Base-by-base conservation (phyloP, 495 filamentous ascomycete genomes). In the Halenospora varia region DNA sequence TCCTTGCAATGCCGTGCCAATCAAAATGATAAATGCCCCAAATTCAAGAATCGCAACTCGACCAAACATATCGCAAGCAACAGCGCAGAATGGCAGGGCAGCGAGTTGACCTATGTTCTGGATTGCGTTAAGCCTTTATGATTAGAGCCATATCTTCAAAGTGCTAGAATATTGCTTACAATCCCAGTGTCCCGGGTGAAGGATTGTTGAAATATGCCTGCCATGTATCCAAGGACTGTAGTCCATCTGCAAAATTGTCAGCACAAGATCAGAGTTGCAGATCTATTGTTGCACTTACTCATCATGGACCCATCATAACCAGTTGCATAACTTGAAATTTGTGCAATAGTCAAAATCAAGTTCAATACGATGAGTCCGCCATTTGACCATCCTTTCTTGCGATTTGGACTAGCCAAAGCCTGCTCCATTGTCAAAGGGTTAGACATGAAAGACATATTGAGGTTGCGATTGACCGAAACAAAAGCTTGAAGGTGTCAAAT, bases 251-350 rank as follows among this genome's bases (percentile, higher is more conserved):
- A n/a, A 35, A 2, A 19, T 40, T n/a, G 47, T 46, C 20, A 55
- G 19, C 44, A 6, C 3, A 20, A n/a, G n/a, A n/a, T n/a, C n/a
- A n/a, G n/a, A n/a, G 4, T 13, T 35, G 29, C 13, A 35, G 29
- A 35, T 35, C 29, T 35, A 41, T 20, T 9, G 23, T 48, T 48
- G 13, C 20, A 13, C 50, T 3, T 52, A 54, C 55, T 63, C 60
- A 63, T 59, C 60, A 63, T 63, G 17, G 60, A 63, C 1, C 55
- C 56, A 55, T 63, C 60, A 40, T 59, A 63, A 6, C 60, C 60
- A 53, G 54, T 62, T 15, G 55, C 59, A 57, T 61, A 61, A 56
- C 53, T 56, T 1, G 59, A 56, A 22, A 61, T 56, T 25, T 56
- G 52, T 10, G 49, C 56, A 24, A 61, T 52, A 8, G 50, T n/a